Conservation (phyloP, 2,329 filamentous ascomycete species). For the Penicillium olsonii region DNA sequence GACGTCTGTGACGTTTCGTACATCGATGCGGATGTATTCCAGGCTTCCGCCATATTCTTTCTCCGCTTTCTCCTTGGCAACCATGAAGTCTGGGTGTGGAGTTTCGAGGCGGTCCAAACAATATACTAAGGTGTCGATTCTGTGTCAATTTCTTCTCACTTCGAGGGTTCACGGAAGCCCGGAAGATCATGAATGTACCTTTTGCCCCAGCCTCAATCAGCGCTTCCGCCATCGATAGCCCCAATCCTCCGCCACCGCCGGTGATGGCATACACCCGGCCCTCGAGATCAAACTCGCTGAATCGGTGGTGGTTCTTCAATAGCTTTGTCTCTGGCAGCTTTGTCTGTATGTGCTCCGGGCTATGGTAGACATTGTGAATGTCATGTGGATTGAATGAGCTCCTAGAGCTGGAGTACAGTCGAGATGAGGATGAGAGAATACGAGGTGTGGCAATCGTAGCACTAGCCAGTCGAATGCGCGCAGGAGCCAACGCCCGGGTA, state of each 20-base stretch:
- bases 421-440: conserved; percentile 6
- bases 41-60: conserved; percentile 42
- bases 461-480: conserved; percentile 13
- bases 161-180: neutral
- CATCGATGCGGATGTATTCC: conserved; percentile 51
- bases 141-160: neutral
- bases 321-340: conserved; percentile 28
- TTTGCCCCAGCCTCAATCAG: conserved; percentile 51
- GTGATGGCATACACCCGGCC: conserved; percentile 46
- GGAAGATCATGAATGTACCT: conserved; percentile 28
- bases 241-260: conserved; percentile 47
- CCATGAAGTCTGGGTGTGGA: conserved; percentile 47
- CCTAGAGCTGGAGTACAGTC: conserved; percentile 25
- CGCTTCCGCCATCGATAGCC: conserved; percentile 48
- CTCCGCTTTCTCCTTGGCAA: conserved; percentile 39
- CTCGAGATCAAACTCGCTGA: conserved; percentile 46
- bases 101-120: conserved; percentile 49
- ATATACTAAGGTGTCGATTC: conserved; percentile 37
- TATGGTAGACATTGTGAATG: conserved; percentile 16
- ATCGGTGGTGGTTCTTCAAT: conserved; percentile 32
- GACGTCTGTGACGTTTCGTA: conserved; percentile 42
- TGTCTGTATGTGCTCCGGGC: conserved; percentile 34
- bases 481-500: conserved; percentile 10
- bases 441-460: conserved; percentile 4
- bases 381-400: conserved; percentile 15